Percentiles rank a stretch among this genome's conserved stretches.
Conservation (phyloP, 768 basidiomycete genomes). For the Lepiota brunneoincarnata region DNA sequence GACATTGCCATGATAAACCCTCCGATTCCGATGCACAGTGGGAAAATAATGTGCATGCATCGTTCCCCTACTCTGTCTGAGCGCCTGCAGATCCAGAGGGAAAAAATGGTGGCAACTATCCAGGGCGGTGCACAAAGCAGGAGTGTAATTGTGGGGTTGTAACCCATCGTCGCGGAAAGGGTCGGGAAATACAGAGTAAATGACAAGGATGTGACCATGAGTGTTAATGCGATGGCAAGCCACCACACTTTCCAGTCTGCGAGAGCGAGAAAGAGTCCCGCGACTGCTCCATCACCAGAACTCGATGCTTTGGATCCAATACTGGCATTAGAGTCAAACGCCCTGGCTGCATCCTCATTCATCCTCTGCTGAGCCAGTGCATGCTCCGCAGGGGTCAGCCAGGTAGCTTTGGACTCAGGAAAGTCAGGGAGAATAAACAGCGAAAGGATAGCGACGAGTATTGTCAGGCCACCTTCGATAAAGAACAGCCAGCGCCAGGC, state of each 20-base stretch:
- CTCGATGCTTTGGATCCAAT: conserved; percentile 16
- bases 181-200: conserved; percentile 79
- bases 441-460: conserved; percentile 44
- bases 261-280: conserved; percentile 57
- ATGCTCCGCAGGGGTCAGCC: conserved; percentile 57
- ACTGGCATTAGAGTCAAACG: not conserved
- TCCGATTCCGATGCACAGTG: conserved; percentile 57
- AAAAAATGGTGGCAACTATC: conserved; percentile 56
- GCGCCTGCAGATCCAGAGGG: conserved; percentile 58
- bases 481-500: conserved; percentile 84
- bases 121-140: conserved; percentile 59
- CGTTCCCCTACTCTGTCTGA: conserved; percentile 73
- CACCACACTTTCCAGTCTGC: conserved; percentile 76
- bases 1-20: conserved; percentile 67
- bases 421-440: conserved; percentile 75
- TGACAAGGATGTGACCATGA: conserved; percentile 51
- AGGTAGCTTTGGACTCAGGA: conserved; percentile 47
- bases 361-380: conserved; percentile 58
- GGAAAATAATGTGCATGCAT: conserved; percentile 58
- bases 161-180: conserved; percentile 67
- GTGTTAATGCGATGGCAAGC: conserved; percentile 33
- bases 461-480: conserved; percentile 60
- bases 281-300: conserved; percentile 9
- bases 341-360: conserved; percentile 46
- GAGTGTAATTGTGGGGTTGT: conserved; percentile 57